phyloP scores from a whole-genome alignment of 225 moss, liverwort and hornwort species.

The Asterella californica region DNA sequence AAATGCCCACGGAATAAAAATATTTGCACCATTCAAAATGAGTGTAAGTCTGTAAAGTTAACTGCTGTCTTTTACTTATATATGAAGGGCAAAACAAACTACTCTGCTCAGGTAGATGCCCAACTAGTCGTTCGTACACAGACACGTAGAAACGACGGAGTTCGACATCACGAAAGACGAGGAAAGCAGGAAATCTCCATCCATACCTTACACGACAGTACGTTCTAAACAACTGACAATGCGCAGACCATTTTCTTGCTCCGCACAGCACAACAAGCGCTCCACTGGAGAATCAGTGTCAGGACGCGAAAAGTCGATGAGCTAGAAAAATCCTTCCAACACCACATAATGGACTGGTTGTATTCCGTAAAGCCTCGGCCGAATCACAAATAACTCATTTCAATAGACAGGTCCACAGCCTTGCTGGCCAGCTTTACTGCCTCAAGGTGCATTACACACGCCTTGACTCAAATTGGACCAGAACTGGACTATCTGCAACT shows the following conservation, averaged over 20 bases:
- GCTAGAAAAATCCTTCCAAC: background rate
- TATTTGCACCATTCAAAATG: too few relatives aligned
- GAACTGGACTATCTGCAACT: slow-evolving; percentile 33
- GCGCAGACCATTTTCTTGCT: background rate
- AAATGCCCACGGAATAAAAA: too few relatives aligned
- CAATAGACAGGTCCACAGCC: slow-evolving; percentile 34
- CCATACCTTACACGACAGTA: background rate
- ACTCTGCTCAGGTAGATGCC: too few relatives aligned
- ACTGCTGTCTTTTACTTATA: too few relatives aligned
- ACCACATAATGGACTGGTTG: slow-evolving; percentile 14
- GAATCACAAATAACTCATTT: slow-evolving; percentile 38
- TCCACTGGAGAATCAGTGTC: background rate
- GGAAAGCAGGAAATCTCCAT: background rate
- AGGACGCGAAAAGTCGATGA: background rate
- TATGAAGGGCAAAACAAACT: too few relatives aligned
- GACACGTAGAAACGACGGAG: too few relatives aligned
- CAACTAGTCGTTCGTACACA: too few relatives aligned
- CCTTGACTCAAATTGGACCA: slow-evolving; percentile 37
- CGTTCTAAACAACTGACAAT: background rate
- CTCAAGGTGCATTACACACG: slow-evolving; percentile 27
- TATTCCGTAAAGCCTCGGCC: slow-evolving; percentile 25
- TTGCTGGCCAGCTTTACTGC: slow-evolving; percentile 21
- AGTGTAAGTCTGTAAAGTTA: background rate
- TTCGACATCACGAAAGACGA: background rate
- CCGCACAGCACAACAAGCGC: background rate